Conservation (phyloP, 139 green algal species). For the Coelastrella sp. region DNA sequence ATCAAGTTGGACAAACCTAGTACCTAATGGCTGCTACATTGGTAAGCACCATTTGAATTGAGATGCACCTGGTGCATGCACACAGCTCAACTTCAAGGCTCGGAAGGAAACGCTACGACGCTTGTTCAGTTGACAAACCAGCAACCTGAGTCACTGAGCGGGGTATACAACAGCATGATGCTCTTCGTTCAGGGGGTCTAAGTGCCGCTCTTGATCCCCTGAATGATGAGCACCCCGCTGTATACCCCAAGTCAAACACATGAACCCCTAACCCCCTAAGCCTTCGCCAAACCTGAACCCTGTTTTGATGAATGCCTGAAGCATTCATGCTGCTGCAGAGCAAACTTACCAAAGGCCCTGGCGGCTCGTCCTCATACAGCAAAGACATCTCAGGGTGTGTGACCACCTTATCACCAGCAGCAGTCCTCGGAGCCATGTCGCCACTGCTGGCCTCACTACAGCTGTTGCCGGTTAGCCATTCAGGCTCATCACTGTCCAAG, state of each 20-base stretch:
- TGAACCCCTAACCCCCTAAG: neutral
- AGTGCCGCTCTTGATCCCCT: too few relatives aligned
- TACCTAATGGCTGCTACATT: neutral
- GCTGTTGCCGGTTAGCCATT: neutral
- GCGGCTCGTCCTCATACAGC: constrained; percentile 4
- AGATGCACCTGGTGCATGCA: too few relatives aligned
- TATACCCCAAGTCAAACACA: neutral
- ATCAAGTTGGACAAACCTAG: neutral
- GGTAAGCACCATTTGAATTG: neutral
- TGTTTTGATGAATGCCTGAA: neutral
- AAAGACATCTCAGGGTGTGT: neutral
- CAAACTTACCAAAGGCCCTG: constrained; percentile 22
- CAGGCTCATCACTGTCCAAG: neutral
- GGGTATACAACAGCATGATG: too few relatives aligned
- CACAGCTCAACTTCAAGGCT: too few relatives aligned
- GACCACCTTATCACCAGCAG: neutral
- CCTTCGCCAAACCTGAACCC: neutral
- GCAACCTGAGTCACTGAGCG: too few relatives aligned
- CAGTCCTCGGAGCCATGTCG: neutral
- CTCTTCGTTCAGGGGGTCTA: too few relatives aligned
- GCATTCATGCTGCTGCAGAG: neutral
- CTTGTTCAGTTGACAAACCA: too few relatives aligned
- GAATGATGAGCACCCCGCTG: neutral
- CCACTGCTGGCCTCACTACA: neutral
- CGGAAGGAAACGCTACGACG: too few relatives aligned